Percentiles rank a stretch among this genome's conserved stretches.
These are phyloP conservation scores for Chenopodium formosanum DNA, from an alignment of 148 eudicot genomes.

Conservation along the genomic window DNA sequence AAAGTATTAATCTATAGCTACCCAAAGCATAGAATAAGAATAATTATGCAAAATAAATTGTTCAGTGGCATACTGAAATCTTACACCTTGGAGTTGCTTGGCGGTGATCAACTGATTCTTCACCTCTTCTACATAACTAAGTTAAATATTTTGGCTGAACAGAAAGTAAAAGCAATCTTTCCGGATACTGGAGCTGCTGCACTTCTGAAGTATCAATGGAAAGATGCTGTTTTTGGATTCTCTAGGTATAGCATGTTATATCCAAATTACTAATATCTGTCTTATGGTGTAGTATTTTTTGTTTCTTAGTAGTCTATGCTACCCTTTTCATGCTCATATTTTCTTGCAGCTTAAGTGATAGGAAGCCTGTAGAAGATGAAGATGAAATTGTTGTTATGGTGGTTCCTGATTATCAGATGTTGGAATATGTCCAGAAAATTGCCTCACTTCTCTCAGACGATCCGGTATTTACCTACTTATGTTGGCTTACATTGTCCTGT, in stretches of 20 bases:
- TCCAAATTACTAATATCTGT: neutral
- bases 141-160: constrained; percentile 25
- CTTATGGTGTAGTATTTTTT: neutral
- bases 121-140: constrained; percentile 12
- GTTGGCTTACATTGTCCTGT: constrained; percentile 4
- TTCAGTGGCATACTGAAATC: neutral
- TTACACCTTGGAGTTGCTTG: too few species aligned
- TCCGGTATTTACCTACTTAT: constrained; percentile 47
- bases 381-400: constrained; percentile 97
- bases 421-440: constrained; percentile 74
- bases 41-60: neutral
- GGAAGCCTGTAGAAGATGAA: constrained; percentile 82
- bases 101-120: neutral
- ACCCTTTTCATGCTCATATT: constrained; percentile 1
- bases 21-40: neutral
- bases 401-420: constrained; percentile 97
- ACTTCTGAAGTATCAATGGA: constrained; percentile 83
- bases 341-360: constrained; percentile 76
- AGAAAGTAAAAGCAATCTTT: constrained; percentile 93
- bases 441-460: constrained; percentile 87
- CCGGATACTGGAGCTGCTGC: constrained; percentile 99
- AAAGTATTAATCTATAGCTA: neutral
- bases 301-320: neutral
- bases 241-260: constrained; percentile 55
- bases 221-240: constrained; percentile 83